Evolutionary conservation across 768 basidiomycete species (phyloP).

Genomic region (Xerocomellus amylosporus): DNA sequence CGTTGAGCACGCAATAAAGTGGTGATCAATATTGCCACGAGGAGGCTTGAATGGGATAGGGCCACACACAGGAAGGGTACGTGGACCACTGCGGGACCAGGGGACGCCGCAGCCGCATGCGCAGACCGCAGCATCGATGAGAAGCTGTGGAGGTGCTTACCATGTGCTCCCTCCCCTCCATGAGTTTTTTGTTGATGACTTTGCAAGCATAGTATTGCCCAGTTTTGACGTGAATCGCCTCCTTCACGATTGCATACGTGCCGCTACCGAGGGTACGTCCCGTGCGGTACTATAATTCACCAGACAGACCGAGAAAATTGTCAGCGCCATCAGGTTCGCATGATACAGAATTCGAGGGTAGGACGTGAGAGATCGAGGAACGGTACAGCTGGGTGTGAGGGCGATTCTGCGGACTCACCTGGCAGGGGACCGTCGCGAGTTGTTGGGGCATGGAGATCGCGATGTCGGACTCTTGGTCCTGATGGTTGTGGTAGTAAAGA

Average conservation of each 20-base stretch:
- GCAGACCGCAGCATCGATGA: conserved; percentile 9
- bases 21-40: conserved; percentile 8
- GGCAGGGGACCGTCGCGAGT: conserved; percentile 44
- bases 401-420: conserved; percentile 31
- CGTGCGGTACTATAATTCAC: conserved; percentile 65
- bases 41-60: background rate
- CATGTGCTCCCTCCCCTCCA: conserved; percentile 98
- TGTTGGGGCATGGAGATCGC: conserved; percentile 29
- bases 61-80: conserved; percentile 1
- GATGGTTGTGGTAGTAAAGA: conserved; percentile 5
- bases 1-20: conserved; percentile 13
- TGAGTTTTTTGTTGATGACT: conserved; percentile 98
- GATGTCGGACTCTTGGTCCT: conserved; percentile 16
- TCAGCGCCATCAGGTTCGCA: conserved; percentile 5
- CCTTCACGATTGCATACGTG: conserved; percentile 93
- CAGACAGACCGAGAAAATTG: background rate
- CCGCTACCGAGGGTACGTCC: conserved; percentile 88
- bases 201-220: conserved; percentile 97
- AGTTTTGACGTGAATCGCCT: conserved; percentile 92
- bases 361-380: conserved; percentile 1
- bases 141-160: conserved; percentile 41
- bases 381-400: background rate
- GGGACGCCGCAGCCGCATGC: background rate
- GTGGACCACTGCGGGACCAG: conserved; percentile 2
- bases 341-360: background rate